phyloP scores from a whole-genome alignment of 768 basidiomycete genomes.

The Bullera alba region DNA sequence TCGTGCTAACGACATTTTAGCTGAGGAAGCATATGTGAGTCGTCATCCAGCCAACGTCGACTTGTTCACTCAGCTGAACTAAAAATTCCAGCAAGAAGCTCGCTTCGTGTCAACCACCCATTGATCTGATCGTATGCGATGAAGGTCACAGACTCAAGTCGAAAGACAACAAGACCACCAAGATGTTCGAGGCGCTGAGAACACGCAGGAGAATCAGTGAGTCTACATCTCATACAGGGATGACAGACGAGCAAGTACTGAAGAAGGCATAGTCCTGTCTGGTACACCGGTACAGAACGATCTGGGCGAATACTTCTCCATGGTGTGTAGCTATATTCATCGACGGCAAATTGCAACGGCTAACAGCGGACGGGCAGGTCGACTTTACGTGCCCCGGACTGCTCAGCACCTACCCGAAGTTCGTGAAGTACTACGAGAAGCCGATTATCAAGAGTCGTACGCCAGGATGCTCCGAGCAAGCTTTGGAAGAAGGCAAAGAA shows the following conservation, averaged over 20 bases:
- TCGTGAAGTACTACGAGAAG: constrained; percentile 63
- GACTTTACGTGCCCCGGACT: constrained; percentile 92
- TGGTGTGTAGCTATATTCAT: constrained; percentile 72
- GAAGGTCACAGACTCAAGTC: constrained; percentile 97
- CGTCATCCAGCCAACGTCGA: too few species aligned
- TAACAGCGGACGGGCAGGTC: constrained; percentile 50
- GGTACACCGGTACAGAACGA: constrained; percentile 98
- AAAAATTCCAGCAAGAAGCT: constrained; percentile 42
- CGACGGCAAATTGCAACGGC: background rate
- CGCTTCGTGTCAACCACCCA: constrained; percentile 57
- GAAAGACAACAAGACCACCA: constrained; percentile 72
- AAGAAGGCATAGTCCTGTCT: constrained; percentile 55
- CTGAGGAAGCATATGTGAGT: constrained; percentile 74
- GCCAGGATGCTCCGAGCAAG: constrained; percentile 64
- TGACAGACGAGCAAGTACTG: background rate
- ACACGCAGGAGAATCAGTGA: constrained; percentile 66
- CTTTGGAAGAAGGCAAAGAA: constrained; percentile 69
- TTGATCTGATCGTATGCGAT: constrained; percentile 90
- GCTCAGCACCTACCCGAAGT: constrained; percentile 51
- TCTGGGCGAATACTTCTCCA: constrained; percentile 86
- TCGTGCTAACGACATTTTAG: constrained; percentile 8
- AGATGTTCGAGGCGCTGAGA: constrained; percentile 70
- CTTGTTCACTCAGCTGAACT: too few species aligned
- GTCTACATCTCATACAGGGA: too few species aligned
- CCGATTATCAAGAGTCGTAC: constrained; percentile 81